Conservation (phyloP, 1,284 basidiomycete genomes). For the Mycena sp. region DNA sequence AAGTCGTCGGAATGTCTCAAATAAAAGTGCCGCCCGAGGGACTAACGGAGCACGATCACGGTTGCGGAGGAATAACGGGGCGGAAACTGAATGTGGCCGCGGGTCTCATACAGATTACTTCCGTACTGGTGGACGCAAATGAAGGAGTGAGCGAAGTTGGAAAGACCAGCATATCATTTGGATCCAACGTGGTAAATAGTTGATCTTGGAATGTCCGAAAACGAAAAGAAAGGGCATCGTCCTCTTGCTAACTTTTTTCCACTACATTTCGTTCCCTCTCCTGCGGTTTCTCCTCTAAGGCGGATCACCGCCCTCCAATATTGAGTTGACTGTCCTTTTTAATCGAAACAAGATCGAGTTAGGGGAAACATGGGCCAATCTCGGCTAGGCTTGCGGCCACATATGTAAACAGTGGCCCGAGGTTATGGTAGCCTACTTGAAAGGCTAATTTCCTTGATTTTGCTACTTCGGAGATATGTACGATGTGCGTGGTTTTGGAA, state of each 20-base stretch:
- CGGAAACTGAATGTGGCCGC: constrained; percentile 33
- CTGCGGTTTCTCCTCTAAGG: too few species aligned
- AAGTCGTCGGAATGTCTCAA: constrained; percentile 35
- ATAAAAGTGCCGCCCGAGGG: constrained; percentile 34
- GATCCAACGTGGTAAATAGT: neutral
- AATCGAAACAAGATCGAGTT: constrained; percentile 48
- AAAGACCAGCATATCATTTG: constrained; percentile 28
- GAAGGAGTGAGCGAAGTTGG: constrained; percentile 22
- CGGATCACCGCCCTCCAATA: neutral
- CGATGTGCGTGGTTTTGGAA: neutral
- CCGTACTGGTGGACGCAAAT: constrained; percentile 39
- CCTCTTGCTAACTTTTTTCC: too few species aligned
- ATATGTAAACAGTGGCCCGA: constrained; percentile 35
- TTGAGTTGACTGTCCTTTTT: constrained; percentile 1
- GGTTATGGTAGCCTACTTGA: constrained; percentile 36
- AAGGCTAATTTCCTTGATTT: constrained; percentile 40
- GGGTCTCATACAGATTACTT: constrained; percentile 44
- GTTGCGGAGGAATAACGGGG: constrained; percentile 45
- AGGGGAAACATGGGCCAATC: constrained; percentile 32
- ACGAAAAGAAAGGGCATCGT: too few species aligned
- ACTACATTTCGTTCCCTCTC: too few species aligned
- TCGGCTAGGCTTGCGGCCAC: constrained; percentile 33
- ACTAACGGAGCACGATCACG: constrained; percentile 43
- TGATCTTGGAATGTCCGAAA: too few species aligned
- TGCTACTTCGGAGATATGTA: too few species aligned